Conservation (phyloP, 495 filamentous ascomycete species). For the Talaromyces ruber region DNA sequence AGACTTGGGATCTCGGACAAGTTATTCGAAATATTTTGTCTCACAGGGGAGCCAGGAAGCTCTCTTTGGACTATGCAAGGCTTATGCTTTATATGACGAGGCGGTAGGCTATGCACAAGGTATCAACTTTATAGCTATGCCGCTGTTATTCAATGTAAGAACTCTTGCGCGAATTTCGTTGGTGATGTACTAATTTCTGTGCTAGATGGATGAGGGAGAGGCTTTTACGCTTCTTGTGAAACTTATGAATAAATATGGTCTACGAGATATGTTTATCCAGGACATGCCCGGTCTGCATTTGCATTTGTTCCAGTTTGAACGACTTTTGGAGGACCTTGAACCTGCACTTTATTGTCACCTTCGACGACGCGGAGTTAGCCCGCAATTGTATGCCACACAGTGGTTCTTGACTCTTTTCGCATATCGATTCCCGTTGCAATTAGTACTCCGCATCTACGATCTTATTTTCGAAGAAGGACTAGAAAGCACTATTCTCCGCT, state of each 20-base stretch:
- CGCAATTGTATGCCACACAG: constrained; percentile 92
- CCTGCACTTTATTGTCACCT: constrained; percentile 94
- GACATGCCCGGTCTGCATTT: constrained; percentile 96
- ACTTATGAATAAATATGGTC: constrained; percentile 92
- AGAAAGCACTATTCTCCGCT: constrained; percentile 81
- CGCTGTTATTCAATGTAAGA: constrained; percentile 89
- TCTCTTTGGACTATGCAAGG: constrained; percentile 92
- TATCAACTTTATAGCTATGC: constrained; percentile 98
- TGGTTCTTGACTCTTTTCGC: constrained; percentile 99
- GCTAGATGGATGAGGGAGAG: constrained; percentile 94
- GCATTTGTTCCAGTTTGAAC: constrained; percentile 90
- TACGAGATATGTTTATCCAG: constrained; percentile 87
- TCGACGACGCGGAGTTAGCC: constrained; percentile 74
- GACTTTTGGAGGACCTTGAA: constrained; percentile 87
- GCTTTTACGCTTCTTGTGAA: constrained; percentile 89
- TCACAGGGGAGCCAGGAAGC: constrained; percentile 88
- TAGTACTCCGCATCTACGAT: constrained; percentile 95
- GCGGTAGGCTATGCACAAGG: constrained; percentile 94
- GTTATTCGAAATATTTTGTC: constrained; percentile 88
- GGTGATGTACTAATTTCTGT: not conserved
- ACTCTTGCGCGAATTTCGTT: not conserved
- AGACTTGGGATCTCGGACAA: constrained; percentile 86
- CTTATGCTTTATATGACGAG: constrained; percentile 93
- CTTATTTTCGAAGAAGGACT: constrained; percentile 92
- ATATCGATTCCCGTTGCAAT: constrained; percentile 92